Base-by-base conservation (phyloP, 2,329 filamentous ascomycete species). In the Hypomyces rosellus region DNA sequence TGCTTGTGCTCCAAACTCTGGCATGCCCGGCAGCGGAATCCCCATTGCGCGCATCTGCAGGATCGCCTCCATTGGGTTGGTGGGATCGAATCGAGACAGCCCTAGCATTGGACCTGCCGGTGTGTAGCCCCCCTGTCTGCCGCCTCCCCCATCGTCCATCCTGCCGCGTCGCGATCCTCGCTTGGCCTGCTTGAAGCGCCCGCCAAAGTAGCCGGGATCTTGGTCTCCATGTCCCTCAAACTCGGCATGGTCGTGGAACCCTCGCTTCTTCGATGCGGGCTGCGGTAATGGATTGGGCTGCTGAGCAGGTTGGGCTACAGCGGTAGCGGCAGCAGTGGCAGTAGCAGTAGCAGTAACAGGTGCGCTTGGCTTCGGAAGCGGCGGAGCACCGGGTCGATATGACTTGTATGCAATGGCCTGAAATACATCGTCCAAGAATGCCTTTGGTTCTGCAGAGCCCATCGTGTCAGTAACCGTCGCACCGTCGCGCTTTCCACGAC, bases 401-500 rank as follows among this genome's bases (percentile, higher is more conserved):
- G 76, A 75, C 60, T 79, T 84, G 61, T 78, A 78, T 41, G 76
- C 69, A 52, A 92, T 77, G 5, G 81, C 80, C 46, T 77, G 67
- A 60, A 91, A 85, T 16, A 91, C 76, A 59, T 90, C 85, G 60
- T 84, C 74, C 34, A 89, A 82, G 58, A 92, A 90, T 2, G 63
- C 56, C 47, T 65, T 69, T 12, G 68, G 59, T 34, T 71, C 68
- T 70, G 51, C 9, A 41, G 14, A 36, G 25, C 9, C 9, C 14
- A 5, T 11, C 46, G 49, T 20, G 49, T 40, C 5, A 25, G 25
- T 30, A 36, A 42, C 42, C 16, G 18, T 30, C 9, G 25, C 6
- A 30, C 6, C 40, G 45, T 51, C 43, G 45, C 34, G 34, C 33
- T 14, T 4, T 13, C 3, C 6, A 30, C 14, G 12, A n/a, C 8